Conservation (phyloP, 2,329 filamentous ascomycete species). For the Paecilomyces dactylethromorphus region DNA sequence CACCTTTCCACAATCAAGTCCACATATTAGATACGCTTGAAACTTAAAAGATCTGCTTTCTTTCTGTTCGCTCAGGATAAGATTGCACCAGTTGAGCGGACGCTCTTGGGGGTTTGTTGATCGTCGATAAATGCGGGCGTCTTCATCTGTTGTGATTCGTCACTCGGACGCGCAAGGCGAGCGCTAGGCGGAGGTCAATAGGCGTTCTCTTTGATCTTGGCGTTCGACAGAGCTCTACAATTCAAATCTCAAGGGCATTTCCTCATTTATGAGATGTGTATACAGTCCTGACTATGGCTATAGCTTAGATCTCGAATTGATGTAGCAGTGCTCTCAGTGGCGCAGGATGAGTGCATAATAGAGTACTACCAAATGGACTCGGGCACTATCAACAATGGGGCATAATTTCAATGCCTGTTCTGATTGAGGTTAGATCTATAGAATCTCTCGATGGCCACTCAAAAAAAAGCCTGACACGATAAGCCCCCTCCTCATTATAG, state of each 20-base stretch:
- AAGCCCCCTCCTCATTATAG: neutral
- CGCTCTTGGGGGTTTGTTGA: neutral
- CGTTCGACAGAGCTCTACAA: too few species aligned
- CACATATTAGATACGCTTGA: neutral
- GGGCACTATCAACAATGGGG: neutral
- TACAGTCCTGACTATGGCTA: neutral
- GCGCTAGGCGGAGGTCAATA: neutral
- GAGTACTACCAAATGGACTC: neutral
- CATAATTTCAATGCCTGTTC: neutral
- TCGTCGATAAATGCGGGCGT: neutral
- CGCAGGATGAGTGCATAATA: neutral
- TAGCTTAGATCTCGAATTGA: neutral
- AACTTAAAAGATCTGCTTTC: too few species aligned
- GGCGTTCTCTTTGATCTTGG: too few species aligned
- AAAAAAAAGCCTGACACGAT: too few species aligned
- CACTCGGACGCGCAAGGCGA: neutral
- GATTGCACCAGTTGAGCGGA: neutral
- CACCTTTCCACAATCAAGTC: neutral
- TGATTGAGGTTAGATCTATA: too few species aligned
- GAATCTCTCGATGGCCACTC: too few species aligned
- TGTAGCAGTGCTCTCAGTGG: neutral
- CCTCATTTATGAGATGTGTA: neutral
- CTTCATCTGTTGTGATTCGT: neutral
- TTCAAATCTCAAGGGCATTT: too few species aligned
- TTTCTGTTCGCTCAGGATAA: neutral